phyloP scores from a whole-genome alignment of 140 eudicot genomes.

The Oenanthe javanica region DNA sequence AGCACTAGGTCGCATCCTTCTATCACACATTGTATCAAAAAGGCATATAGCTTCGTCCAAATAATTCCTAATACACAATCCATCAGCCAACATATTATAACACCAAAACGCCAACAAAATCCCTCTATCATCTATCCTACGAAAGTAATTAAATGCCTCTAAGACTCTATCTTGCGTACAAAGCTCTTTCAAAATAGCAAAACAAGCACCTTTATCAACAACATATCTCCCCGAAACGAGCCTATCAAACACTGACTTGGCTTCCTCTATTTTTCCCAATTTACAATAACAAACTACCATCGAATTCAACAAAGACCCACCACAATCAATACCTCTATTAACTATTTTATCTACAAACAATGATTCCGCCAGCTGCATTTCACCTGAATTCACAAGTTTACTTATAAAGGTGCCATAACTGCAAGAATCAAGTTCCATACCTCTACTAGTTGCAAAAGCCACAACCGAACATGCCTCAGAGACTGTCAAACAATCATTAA shows the following conservation, averaged over 20 bases:
- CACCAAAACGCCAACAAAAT: slow-evolving; percentile 31
- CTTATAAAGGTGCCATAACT: slow-evolving; percentile 28
- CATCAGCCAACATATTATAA: slow-evolving; percentile 45
- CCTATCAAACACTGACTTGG: slow-evolving; percentile 35
- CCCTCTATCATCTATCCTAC: slow-evolving; percentile 28
- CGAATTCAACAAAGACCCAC: slow-evolving; percentile 31
- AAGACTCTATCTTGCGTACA: slow-evolving; percentile 29
- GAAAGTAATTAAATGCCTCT: slow-evolving; percentile 40
- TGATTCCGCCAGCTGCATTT: slow-evolving; percentile 32
- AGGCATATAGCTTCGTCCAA: slow-evolving; percentile 54
- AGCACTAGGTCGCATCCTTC: slow-evolving; percentile 39
- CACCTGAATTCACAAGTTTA: slow-evolving; percentile 44
- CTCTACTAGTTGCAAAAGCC: slow-evolving; percentile 34
- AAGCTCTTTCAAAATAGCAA: slow-evolving; percentile 27
- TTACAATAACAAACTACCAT: slow-evolving; percentile 54
- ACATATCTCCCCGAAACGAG: slow-evolving; percentile 13
- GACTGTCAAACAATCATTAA: slow-evolving; percentile 29
- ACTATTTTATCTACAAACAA: slow-evolving; percentile 33
- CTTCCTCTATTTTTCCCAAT: slow-evolving; percentile 51
- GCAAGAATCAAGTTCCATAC: slow-evolving; percentile 32
- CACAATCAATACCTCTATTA: slow-evolving; percentile 26
- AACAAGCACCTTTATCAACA: slow-evolving; percentile 24
- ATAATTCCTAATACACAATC: slow-evolving; percentile 41
- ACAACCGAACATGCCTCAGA: slow-evolving; percentile 30
- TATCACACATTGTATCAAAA: slow-evolving; percentile 43